These are phyloP conservation scores for Nemania sp. DNA, from an alignment of 2,329 filamentous ascomycete genomes.

Conservation along the genomic window DNA sequence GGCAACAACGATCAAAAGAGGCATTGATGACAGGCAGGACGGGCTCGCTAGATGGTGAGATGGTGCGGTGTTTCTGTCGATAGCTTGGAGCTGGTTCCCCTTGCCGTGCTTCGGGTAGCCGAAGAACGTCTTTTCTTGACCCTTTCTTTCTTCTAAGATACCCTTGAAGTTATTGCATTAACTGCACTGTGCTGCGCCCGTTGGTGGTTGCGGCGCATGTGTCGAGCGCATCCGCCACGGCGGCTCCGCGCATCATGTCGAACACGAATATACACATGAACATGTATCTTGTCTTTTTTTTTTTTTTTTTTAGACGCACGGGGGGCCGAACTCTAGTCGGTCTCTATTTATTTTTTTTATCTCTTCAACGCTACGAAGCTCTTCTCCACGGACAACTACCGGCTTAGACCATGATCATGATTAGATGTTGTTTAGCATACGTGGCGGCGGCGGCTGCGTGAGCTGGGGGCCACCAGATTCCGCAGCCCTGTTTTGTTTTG, in stretches of 20 bases:
- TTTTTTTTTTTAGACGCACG: conserved; percentile 21
- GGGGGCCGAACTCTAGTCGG: not conserved
- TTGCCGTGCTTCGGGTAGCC: not conserved
- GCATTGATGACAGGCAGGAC: conserved; percentile 36
- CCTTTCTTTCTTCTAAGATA: conserved; percentile 42
- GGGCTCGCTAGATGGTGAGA: not conserved
- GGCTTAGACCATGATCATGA: conserved; percentile 34
- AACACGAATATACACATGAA: conserved; percentile 19
- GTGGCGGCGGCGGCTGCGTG: conserved; percentile 1
- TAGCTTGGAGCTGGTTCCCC: not conserved
- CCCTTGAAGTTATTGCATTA: conserved; percentile 45
- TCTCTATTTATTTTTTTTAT: not conserved
- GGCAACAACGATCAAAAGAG: conserved; percentile 44
- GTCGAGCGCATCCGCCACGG: conserved; percentile 1
- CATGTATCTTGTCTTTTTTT: conserved; percentile 12
- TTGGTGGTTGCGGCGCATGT: not conserved
- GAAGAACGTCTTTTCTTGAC: conserved; percentile 35
- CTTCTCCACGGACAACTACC: not conserved
- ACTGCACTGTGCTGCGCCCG: conserved; percentile 14
- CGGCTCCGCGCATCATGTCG: conserved; percentile 8
- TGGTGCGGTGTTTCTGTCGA: not conserved
- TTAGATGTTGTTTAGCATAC: conserved; percentile 34
- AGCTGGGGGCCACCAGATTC: not conserved
- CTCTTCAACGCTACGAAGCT: not conserved
- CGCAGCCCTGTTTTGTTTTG: conserved; percentile 4